phyloP scores from a whole-genome alignment of 108 stramenopile species.

The Pseudonitzschia multiseries region DNA sequence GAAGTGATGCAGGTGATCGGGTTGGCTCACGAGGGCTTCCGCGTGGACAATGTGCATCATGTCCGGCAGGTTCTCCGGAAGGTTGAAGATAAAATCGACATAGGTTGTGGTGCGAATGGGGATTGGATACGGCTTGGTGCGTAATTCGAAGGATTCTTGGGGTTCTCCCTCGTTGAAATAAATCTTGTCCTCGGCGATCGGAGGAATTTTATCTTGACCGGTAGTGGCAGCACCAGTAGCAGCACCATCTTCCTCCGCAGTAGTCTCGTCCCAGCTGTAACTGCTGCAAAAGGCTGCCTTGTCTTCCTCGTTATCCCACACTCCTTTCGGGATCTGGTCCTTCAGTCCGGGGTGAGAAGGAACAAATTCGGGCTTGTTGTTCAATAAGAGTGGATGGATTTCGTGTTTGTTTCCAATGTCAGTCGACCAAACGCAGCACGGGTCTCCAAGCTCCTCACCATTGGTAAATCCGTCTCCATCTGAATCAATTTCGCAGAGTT shows the following conservation, averaged over 20 bases:
- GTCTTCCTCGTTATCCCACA: neutral
- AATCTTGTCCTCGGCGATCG: neutral
- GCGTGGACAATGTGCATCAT: neutral
- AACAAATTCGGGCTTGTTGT: neutral
- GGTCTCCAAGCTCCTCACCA: constrained; percentile 37
- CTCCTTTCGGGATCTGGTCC: neutral
- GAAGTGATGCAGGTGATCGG: constrained; percentile 9
- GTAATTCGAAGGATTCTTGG: neutral
- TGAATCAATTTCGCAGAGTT: constrained; percentile 26
- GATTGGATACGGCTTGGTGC: neutral
- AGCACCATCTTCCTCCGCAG: neutral
- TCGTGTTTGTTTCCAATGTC: neutral
- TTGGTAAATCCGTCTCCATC: constrained; percentile 37
- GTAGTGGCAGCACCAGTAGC: neutral
- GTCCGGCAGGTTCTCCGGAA: constrained; percentile 4
- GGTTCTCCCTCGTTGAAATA: constrained; percentile 1
- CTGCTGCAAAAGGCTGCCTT: neutral
- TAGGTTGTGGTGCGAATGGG: neutral
- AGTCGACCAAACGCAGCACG: constrained; percentile 23
- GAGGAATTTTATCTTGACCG: neutral
- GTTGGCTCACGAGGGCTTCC: neutral
- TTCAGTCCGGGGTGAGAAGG: constrained; percentile 5
- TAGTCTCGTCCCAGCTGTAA: neutral
- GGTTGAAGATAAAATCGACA: constrained; percentile 10
- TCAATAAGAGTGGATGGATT: neutral